Percentiles rank a stretch among this genome's conserved stretches.
Conservation (phyloP, 768 basidiomycete genomes). For the Macrolepiota albuminosa region DNA sequence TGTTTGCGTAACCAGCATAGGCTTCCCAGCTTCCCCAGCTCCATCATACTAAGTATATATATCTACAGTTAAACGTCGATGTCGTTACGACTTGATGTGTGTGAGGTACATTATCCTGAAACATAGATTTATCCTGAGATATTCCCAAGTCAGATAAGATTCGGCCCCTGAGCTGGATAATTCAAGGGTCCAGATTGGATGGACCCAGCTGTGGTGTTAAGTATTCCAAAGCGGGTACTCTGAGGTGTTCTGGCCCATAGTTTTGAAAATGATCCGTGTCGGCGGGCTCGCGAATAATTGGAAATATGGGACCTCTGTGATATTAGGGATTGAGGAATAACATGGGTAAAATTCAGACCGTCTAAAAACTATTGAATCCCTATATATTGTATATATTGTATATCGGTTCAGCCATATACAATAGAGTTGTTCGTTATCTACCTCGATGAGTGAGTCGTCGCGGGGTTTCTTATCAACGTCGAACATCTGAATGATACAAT, state of each 20-base stretch:
- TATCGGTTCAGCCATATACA: neutral
- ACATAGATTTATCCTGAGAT: neutral
- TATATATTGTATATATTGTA: no score
- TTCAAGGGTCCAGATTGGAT: neutral
- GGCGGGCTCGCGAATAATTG: neutral
- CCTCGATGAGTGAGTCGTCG: neutral
- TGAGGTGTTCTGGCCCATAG: neutral
- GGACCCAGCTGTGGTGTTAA: neutral
- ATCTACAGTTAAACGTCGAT: neutral
- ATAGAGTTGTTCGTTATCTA: no score
- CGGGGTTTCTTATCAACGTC: neutral
- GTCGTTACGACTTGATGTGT: neutral
- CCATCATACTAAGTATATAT: neutral
- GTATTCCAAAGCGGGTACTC: neutral
- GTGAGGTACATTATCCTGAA: neutral
- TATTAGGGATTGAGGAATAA: no score
- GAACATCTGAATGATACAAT: neutral
- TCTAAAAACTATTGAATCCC: neutral
- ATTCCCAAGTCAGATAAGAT: neutral
- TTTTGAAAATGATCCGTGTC: neutral
- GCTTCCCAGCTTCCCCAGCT: neutral
- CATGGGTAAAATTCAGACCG: neutral
- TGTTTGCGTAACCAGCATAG: no score
- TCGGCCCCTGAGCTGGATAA: neutral
- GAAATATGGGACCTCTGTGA: neutral